Base-by-base conservation (phyloP, 2,329 filamentous ascomycete species). In the Fusarium sp. region DNA sequence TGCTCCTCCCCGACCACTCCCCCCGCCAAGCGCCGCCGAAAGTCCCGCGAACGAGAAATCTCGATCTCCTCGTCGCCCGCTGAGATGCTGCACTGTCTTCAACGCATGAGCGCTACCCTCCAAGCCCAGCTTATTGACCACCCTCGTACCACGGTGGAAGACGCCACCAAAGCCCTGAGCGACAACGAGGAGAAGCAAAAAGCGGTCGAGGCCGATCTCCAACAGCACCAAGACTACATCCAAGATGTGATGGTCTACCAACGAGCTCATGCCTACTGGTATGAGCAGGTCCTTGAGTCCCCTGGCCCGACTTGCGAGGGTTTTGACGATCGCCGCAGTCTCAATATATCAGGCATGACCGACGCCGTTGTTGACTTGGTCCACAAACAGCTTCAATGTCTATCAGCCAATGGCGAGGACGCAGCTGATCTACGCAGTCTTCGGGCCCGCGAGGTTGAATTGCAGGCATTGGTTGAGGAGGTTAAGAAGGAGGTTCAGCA, bases 31-130 rank as follows among this genome's bases (percentile, higher is more conserved):
- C 41, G 41, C 7, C n/a, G 12, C 7, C 41, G 19, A 43, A 0
- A 43, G 14, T 13, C 12, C 19, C 19, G 12, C n/a, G 7, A 13
- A 11, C 7, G 1, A 13, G 6, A 5, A 9, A 2, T 16, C 7
- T 0, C n/a, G 19, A 16, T 23, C 0, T 0, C 41, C n/a, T 19
- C 21, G 4, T 23, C 19, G 7, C 19, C 6, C 13, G 7, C 12
- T 19, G 41, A 43, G 41, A 43, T 43, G 41, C 41, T 19, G 4
- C 13, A 7, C 7, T 43, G 19, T 23, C 19, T 43, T 4, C 5
- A 43, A 7, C 19, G 0, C 12, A 43, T 16, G 4, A 43, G 3
- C 14, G 1, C 21, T 1, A 14, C 19, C 2, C 7, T 43, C 10
- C 41, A 1, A 19, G 1, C 19, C 12, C 7, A 43, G 12, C 41